Evolutionary conservation across 805 yeast genomes (phyloP).

Genomic region (Yarrowia hollandica): DNA sequence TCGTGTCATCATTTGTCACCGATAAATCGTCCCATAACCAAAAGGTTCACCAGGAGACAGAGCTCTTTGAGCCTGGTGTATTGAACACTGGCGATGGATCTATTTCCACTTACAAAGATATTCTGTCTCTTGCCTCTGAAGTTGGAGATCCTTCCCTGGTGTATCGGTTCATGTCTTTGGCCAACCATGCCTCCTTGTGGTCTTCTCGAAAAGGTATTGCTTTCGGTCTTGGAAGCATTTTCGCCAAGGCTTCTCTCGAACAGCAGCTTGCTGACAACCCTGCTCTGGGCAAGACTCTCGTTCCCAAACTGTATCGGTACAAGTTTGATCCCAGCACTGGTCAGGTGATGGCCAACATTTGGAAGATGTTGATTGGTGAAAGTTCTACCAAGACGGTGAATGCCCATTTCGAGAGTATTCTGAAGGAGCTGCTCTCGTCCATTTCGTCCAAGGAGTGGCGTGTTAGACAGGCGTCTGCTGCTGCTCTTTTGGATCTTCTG

Average conservation of each 20-base stretch:
- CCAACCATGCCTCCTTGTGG: conserved; percentile 87
- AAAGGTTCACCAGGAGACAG: conserved; percentile 70
- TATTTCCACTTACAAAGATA: conserved; percentile 87
- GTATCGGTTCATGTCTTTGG: conserved; percentile 89
- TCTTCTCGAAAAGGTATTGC: conserved; percentile 92
- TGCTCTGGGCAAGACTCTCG: conserved; percentile 56
- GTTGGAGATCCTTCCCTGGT: conserved; percentile 95
- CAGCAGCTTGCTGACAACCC: conserved; percentile 57
- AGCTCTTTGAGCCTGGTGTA: conserved; percentile 79
- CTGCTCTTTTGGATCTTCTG: conserved; percentile 68
- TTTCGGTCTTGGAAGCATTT: conserved; percentile 82
- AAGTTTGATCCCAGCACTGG: conserved; percentile 85
- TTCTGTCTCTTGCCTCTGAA: conserved; percentile 82
- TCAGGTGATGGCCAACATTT: conserved; percentile 81
- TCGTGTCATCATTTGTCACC: conserved; percentile 77
- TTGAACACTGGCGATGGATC: conserved; percentile 81
- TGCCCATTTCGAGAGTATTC: conserved; percentile 56
- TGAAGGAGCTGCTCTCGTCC: conserved; percentile 61
- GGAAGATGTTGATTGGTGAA: conserved; percentile 68
- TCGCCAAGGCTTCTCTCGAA: conserved; percentile 75
- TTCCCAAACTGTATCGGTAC: conserved; percentile 83
- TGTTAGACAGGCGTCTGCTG: conserved; percentile 80
- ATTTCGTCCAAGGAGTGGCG: conserved; percentile 91
- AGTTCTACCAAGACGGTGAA: conserved; percentile 56
- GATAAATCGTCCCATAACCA: conserved; percentile 49